phyloP scores from a whole-genome alignment of 2,329 filamentous ascomycete genomes.

The Colletotrichum limetticola region DNA sequence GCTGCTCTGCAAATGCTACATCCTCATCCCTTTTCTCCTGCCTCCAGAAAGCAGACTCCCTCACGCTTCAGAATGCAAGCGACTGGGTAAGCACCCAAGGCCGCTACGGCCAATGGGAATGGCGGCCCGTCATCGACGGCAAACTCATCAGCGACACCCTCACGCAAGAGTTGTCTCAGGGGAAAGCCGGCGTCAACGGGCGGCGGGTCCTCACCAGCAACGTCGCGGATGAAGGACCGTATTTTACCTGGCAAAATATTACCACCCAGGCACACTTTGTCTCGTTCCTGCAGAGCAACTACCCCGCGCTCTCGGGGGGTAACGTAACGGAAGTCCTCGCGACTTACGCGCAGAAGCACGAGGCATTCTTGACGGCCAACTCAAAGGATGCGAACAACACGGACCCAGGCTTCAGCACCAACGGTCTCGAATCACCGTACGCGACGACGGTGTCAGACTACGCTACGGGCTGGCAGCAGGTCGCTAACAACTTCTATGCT shows the following conservation, averaged over 20 bases:
- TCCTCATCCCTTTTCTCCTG: constrained; percentile 4
- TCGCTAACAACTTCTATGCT: constrained; percentile 24
- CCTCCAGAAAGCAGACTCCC: constrained; percentile 17
- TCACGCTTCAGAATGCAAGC: constrained; percentile 18
- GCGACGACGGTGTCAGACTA: constrained; percentile 21
- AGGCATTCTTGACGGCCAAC: neutral
- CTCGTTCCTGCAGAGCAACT: constrained; percentile 3
- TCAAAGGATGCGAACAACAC: constrained; percentile 26
- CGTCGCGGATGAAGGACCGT: constrained; percentile 24
- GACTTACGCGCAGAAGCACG: constrained; percentile 5
- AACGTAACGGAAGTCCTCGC: constrained; percentile 7
- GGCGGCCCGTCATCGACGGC: constrained; percentile 14
- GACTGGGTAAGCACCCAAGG: constrained; percentile 25
- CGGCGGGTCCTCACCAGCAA: constrained; percentile 17
- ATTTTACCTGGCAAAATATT: constrained; percentile 18
- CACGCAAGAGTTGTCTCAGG: neutral
- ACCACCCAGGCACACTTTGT: constrained; percentile 13
- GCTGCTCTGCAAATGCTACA: neutral
- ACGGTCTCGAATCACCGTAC: constrained; percentile 1
- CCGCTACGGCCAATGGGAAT: constrained; percentile 22
- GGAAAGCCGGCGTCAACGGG: neutral
- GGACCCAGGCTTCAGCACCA: constrained; percentile 17
- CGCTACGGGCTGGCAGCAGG: constrained; percentile 28
- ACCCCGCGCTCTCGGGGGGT: neutral
- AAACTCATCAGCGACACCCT: constrained; percentile 6